Base-by-base conservation (phyloP, 176 grass and related monocot species). In the Rhynchospora tenuis region DNA sequence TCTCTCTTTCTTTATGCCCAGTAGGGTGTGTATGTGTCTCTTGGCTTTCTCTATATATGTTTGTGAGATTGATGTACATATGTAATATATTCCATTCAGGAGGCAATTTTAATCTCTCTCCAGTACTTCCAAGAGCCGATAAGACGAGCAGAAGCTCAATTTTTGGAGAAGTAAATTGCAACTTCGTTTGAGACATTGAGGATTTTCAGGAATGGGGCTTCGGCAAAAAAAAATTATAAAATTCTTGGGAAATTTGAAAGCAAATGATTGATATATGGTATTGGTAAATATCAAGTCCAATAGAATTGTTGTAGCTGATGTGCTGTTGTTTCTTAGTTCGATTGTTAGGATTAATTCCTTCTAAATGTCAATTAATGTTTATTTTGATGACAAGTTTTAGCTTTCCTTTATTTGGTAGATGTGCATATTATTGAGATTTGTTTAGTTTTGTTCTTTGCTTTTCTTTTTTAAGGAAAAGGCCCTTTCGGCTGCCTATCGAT, bases 31-130 rank as follows among this genome's bases (percentile, higher is more conserved):
- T 76, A 24, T 56, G 47, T 4, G 24, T 14, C 48, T 54, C 23
- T 55, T 7, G 68, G 44, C 43, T 85, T 70, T 89, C 33, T 79
- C 81, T 56, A 27, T 24, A 23, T 59, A 44, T 28, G 27, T 14
- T 64, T 89, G 15, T 78, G 85, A 60, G 24, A 84, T 78, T 70
- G 84, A 76, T 74, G 9, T 22, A 45, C 31, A 79, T 63, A 42
- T 38, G 33, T 33, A 42, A 80, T 16, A 78, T 82, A 84, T 85
- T 86, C 28, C 60, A 38, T 76, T 27, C 81, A 97, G 94, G 94
- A 93, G 84, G 94, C 94, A 50, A 86, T 97, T 97, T 92, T 97
- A 50, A 93, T 97, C 58, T 97, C 87, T 48, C 94, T 97, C 20
- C 89, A 93, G 47, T 97, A 93, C 77, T 97, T 97, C 59, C 91